Evolutionary conservation across 805 yeast species (phyloP).

Genomic region (Metschnikowia gelsemii): DNA sequence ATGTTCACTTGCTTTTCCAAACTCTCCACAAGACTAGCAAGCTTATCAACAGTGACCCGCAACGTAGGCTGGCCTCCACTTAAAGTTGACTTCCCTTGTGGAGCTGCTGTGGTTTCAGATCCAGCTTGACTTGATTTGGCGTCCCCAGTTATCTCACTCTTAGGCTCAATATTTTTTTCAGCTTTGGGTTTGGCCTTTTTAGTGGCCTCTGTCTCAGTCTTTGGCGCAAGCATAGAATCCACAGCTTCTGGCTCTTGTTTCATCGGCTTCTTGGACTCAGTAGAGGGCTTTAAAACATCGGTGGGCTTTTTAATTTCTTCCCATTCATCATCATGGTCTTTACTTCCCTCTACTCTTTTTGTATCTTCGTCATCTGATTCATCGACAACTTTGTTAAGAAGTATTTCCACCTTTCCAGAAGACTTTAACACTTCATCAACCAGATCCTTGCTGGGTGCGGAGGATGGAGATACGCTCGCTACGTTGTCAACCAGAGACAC

Average conservation of each 20-base stretch:
- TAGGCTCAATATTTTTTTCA: constrained; percentile 18
- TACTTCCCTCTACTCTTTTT: constrained; percentile 20
- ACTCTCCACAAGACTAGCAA: constrained; percentile 55
- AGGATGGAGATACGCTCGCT: constrained; percentile 10
- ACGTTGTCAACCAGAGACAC: background rate
- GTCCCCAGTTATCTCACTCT: too few species aligned
- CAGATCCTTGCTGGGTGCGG: constrained; percentile 8
- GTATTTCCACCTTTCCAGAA: constrained; percentile 34
- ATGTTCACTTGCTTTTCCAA: constrained; percentile 56
- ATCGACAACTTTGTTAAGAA: constrained; percentile 39
- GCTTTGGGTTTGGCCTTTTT: constrained; percentile 23
- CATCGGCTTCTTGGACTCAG: background rate
- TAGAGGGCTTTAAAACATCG: constrained; percentile 2
- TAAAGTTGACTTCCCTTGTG: constrained; percentile 10
- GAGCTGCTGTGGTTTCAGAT: constrained; percentile 15
- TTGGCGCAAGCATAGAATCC: constrained; percentile 3
- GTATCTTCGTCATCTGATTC: constrained; percentile 41
- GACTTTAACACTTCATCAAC: constrained; percentile 37
- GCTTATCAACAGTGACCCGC: constrained; percentile 68
- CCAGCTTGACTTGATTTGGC: constrained; percentile 10
- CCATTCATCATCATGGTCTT: constrained; percentile 40
- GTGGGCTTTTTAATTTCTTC: constrained; percentile 38
- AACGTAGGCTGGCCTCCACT: constrained; percentile 47
- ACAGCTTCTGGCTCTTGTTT: background rate
- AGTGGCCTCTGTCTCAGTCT: constrained; percentile 7